Base-by-base conservation (phyloP, 306 rosid genomes). In the Luffa acutangula region DNA sequence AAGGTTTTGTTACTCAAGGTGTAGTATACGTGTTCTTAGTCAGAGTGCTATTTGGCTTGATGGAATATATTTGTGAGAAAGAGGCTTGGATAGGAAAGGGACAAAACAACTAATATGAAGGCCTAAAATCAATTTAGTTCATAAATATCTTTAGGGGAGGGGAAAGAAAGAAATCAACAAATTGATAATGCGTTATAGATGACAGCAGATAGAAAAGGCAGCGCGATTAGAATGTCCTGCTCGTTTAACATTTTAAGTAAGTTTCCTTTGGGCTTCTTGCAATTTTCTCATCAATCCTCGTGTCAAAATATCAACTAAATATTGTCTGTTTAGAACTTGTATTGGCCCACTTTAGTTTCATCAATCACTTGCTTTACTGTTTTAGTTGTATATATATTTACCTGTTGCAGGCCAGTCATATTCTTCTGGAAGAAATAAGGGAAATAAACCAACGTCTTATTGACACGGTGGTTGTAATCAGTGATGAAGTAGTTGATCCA, bases 371-470 rank as follows among this genome's bases (percentile, higher is more conserved):
- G 62, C 78, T 51, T 74, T 49, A 15, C 78, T 15, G 15, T 31
- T 74, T 48, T 21, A 25, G 42, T 21, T 25, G 34, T 74, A 21
- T 25, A 4, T 52, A 20, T 20, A 58, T 78, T n/a, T 45, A 46
- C 59, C 12, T 75, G 73, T 82, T 82, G 88, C 95, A 95, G 98
- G 92, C 85, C 80, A 89, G 85, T 84, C 97, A 88, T 75, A 87
- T 92, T 82, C 96, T 95, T 80, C 77, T 88, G 85, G 96, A 90
- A 88, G 98, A 95, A 88, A 91, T 95, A 82, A 84, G 89, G 84
- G 90, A 90, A 78, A 92, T 92, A 81, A 95, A 95, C 88, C 84
- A 80, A 65, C 84, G 84, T 65, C 98, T 95, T 65, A 91, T 95
- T 33, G 98, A 95, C 89, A 91, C 97, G 2, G 90, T 91, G 49